A percentile compares a stretch with the other conserved stretches of the same genome.
Conservation (phyloP, 306 rosid species). For the Fragaria iinumae region DNA sequence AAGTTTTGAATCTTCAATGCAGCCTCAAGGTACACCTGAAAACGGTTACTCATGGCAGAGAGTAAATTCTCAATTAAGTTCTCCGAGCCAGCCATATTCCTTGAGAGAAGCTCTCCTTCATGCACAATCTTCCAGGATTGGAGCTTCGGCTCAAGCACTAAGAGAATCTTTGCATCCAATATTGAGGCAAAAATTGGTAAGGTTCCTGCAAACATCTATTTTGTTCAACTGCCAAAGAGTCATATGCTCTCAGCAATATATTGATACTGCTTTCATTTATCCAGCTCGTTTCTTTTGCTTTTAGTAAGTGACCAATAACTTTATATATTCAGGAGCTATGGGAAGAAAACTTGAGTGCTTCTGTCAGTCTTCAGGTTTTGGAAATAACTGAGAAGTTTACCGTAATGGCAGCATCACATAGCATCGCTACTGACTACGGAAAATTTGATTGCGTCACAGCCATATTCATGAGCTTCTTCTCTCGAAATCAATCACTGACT, state of each 20-base stretch:
- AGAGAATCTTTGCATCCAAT: conserved; percentile 96
- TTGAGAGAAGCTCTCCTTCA: conserved; percentile 98
- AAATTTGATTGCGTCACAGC: conserved; percentile 95
- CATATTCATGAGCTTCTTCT: conserved; percentile 79
- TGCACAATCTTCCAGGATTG: conserved; percentile 98
- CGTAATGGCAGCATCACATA: conserved; percentile 69
- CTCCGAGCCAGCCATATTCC: conserved; percentile 98
- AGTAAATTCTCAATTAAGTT: conserved; percentile 92
- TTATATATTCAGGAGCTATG: conserved; percentile 76
- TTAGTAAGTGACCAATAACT: conserved; percentile 23
- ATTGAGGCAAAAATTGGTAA: conserved; percentile 94
- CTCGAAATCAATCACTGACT: conserved; percentile 81
- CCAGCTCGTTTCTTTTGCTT: neutral
- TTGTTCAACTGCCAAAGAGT: neutral
- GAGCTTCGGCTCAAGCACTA: conserved; percentile 97
- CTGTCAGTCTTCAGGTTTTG: conserved; percentile 92
- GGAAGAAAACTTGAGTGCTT: conserved; percentile 98
- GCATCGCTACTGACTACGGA: conserved; percentile 87
- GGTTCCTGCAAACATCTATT: neutral
- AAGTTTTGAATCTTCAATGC: conserved; percentile 37
- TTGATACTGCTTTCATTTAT: neutral
- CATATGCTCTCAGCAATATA: neutral
- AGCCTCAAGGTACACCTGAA: conserved; percentile 99
- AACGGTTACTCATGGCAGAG: conserved; percentile 92
- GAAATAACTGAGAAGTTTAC: conserved; percentile 86